phyloP scores from a whole-genome alignment of 495 filamentous ascomycete species.

The Trichoderma reesei region DNA sequence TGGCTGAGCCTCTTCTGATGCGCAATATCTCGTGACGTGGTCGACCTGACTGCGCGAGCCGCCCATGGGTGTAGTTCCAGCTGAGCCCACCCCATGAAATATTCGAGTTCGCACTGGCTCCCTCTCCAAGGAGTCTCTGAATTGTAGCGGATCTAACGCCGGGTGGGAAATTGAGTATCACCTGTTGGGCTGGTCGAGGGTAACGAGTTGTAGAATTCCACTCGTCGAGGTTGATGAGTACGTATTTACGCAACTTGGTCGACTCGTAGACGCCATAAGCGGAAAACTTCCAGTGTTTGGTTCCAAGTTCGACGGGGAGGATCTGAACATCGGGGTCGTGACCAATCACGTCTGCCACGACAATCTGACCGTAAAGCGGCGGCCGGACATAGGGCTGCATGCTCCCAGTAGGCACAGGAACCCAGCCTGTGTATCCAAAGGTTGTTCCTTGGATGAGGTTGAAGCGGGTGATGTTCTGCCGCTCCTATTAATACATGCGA shows the following conservation, averaged over 20 bases:
- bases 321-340: background rate
- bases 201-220: background rate
- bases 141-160: background rate
- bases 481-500: background rate
- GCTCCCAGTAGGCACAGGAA: background rate
- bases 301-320: background rate
- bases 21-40: background rate
- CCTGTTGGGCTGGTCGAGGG: background rate
- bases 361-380: background rate
- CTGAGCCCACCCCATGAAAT: background rate
- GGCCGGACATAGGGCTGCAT: conserved; percentile 1
- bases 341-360: background rate
- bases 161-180: background rate
- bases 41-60: background rate
- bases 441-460: background rate
- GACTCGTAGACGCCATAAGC: background rate
- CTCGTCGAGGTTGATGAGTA: background rate
- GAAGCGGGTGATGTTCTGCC: background rate
- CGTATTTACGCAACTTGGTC: background rate
- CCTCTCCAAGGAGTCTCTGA: background rate
- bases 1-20: background rate
- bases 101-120: background rate
- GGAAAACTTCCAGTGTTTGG: background rate
- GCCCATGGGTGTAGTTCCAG: background rate
- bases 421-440: background rate